A percentile compares a stretch with the other conserved stretches of the same genome.
phyloP scores from a whole-genome alignment of 2,329 filamentous ascomycete species.

The Aureobasidium uvarum region DNA sequence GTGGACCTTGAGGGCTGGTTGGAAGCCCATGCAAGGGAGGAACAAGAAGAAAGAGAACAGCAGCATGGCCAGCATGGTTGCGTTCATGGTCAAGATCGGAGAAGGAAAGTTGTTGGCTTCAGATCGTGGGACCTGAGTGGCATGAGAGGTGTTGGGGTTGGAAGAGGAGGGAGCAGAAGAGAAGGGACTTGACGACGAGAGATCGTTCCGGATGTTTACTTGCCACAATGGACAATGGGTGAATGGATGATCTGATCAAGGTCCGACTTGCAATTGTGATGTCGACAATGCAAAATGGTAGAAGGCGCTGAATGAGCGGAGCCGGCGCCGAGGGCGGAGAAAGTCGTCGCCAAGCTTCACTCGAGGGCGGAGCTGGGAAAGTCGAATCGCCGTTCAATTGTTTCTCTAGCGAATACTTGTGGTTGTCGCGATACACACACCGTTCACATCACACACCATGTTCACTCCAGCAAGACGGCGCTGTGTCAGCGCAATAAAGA shows the following conservation, averaged over 20 bases:
- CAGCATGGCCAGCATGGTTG: slow-evolving; percentile 18
- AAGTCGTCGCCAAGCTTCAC: slow-evolving; percentile 7
- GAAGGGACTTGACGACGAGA: background rate
- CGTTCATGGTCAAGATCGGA: slow-evolving; percentile 11
- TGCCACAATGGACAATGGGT: slow-evolving; percentile 15
- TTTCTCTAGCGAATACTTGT: slow-evolving; percentile 7
- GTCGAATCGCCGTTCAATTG: slow-evolving; percentile 9
- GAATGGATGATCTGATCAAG: background rate
- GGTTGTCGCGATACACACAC: background rate
- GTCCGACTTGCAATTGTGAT: slow-evolving; percentile 6
- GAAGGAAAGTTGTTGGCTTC: slow-evolving; percentile 5
- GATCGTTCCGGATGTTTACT: background rate
- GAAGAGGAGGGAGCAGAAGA: background rate
- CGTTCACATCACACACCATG: slow-evolving; percentile 49
- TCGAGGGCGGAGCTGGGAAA: background rate
- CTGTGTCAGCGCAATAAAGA: slow-evolving; percentile 44
- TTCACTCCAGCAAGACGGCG: slow-evolving; percentile 62
- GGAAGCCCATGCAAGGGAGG: slow-evolving; percentile 20
- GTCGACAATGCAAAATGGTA: background rate
- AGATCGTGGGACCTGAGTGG: background rate
- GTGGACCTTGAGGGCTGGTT: slow-evolving; percentile 25
- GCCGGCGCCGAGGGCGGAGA: background rate
- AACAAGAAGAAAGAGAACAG: background rate
- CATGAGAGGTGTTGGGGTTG: background rate
- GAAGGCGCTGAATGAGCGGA: background rate